These are phyloP conservation scores for Pyrenula aspistea DNA, from an alignment of 495 filamentous ascomycete species.

Conservation along the genomic window DNA sequence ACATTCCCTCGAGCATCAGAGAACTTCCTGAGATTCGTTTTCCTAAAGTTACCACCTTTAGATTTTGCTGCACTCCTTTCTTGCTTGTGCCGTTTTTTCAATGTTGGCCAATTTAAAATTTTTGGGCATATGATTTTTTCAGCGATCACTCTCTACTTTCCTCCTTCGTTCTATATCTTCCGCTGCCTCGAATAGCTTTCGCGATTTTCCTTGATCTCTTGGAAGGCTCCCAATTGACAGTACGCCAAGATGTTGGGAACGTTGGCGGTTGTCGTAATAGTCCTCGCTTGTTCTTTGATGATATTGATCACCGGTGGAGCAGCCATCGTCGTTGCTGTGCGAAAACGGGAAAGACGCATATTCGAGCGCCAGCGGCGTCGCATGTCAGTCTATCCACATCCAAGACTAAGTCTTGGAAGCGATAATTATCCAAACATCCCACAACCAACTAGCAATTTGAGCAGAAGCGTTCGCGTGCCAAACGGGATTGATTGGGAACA, in stretches of 20 bases:
- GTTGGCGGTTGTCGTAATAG: not conserved
- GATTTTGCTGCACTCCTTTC: no score
- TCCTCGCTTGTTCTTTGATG: not conserved
- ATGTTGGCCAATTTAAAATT: not conserved
- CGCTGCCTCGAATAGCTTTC: no score
- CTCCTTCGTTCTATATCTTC: no score
- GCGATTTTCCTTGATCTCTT: no score
- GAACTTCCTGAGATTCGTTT: not conserved
- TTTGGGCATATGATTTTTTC: not conserved
- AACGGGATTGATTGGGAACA: not conserved
- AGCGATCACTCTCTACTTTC: not conserved
- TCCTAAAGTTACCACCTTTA: not conserved
- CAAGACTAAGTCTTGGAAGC: not conserved
- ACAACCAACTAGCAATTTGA: not conserved
- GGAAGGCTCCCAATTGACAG: not conserved
- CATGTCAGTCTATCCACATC: not conserved
- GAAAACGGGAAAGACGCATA: not conserved
- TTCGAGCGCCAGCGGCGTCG: not conserved
- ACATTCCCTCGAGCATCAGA: not conserved
- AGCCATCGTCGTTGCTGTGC: not conserved
- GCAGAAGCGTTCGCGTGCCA: not conserved
- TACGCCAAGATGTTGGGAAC: not conserved
- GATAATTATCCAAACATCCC: not conserved
- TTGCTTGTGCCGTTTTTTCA: no score
- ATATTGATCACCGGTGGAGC: not conserved